A percentile compares a stretch with the other conserved stretches of the same genome.
These are phyloP conservation scores for Hypoxylon sp. DNA, from an alignment of 2,329 filamentous ascomycete genomes.

Conservation along the genomic window DNA sequence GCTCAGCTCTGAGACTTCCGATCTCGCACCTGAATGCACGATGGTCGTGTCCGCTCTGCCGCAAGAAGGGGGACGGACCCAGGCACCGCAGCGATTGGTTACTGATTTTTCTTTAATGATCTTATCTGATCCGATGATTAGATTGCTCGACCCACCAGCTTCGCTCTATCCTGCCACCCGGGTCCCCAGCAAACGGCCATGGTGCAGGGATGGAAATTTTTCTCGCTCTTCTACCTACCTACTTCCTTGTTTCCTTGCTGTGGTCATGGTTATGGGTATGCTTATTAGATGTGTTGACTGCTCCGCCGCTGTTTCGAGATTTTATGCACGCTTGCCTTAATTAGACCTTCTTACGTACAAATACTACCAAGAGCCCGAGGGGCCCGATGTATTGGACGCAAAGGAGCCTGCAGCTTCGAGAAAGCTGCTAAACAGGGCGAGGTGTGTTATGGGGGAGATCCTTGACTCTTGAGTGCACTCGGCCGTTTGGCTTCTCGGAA, in stretches of 20 bases:
- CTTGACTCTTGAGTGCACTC: neutral
- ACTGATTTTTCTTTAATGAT: slow-evolving; percentile 44
- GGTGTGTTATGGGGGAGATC: neutral
- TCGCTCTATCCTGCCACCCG: neutral
- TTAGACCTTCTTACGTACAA: slow-evolving; percentile 27
- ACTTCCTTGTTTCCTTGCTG: slow-evolving; percentile 5
- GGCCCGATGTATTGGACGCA: slow-evolving; percentile 1
- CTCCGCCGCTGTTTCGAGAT: too few relatives aligned
- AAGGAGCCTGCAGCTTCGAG: neutral
- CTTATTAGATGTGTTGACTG: neutral
- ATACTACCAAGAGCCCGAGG: slow-evolving; percentile 20
- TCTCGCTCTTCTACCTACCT: slow-evolving; percentile 7
- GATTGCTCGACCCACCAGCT: slow-evolving; percentile 47
- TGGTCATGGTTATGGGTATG: neutral
- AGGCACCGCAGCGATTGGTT: slow-evolving; percentile 24
- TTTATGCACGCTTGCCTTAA: slow-evolving; percentile 1
- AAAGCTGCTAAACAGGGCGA: slow-evolving; percentile 3
- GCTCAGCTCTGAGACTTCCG: slow-evolving; percentile 41
- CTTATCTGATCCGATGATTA: slow-evolving; percentile 56
- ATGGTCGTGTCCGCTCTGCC: slow-evolving; percentile 24
- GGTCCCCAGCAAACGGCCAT: slow-evolving; percentile 25
- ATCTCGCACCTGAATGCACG: slow-evolving; percentile 47
- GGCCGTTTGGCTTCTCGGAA: neutral
- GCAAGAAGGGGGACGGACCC: neutral
- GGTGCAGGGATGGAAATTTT: slow-evolving; percentile 29